Evolutionary conservation across 495 filamentous ascomycete genomes (phyloP).

Genomic region (Penicillium malachiteum): DNA sequence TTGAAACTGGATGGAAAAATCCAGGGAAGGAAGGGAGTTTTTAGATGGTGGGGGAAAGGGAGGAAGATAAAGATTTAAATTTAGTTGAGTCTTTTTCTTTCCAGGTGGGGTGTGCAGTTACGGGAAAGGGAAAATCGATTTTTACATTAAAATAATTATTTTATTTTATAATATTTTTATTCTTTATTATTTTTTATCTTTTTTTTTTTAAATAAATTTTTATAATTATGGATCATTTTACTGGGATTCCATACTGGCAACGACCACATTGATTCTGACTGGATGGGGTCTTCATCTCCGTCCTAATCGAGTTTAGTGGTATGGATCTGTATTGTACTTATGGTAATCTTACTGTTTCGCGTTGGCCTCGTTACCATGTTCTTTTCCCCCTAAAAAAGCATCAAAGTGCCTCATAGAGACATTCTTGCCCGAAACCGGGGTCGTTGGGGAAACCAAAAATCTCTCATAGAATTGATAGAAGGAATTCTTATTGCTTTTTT

Average conservation of each 20-base stretch:
- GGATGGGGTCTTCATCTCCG: not conserved
- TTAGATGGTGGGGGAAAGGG: constrained; percentile 25
- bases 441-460: constrained; percentile 31
- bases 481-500: not conserved
- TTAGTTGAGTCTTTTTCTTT: constrained; percentile 26
- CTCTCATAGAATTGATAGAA: constrained; percentile 3
- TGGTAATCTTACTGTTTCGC: not conserved
- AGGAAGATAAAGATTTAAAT: constrained; percentile 34
- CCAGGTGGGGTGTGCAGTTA: not conserved
- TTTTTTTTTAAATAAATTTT: not conserved
- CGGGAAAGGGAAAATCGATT: constrained; percentile 4
- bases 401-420: constrained; percentile 23
- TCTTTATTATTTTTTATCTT: not conserved
- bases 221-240: too few relatives aligned
- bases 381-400: not conserved
- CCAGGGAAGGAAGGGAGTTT: constrained; percentile 28
- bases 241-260: too few relatives aligned
- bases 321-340: constrained; percentile 1
- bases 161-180: not conserved
- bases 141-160: not conserved
- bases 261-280: too few relatives aligned
- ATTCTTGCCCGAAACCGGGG: constrained; percentile 25
- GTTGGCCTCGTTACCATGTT: not conserved
- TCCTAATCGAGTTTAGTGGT: constrained; percentile 15
- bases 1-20: constrained; percentile 23